A percentile compares a stretch with the other conserved stretches of the same genome.
Conservation (phyloP, 176 grass and related monocot species). For the Oryza rufipogon region DNA sequence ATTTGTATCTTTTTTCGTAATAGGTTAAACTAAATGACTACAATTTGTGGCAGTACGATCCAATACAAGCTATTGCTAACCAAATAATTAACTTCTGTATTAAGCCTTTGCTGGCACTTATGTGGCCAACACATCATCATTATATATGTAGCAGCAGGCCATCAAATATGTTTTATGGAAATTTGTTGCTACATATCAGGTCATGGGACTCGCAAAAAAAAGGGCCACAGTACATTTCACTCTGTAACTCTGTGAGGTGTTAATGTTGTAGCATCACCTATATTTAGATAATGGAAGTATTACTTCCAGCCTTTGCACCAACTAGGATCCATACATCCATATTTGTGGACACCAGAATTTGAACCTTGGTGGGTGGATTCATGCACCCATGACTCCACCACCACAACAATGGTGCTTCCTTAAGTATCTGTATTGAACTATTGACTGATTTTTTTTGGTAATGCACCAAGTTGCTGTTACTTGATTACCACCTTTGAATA, state of each 20-base stretch:
- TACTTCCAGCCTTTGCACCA: no score
- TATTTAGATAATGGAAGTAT: not conserved
- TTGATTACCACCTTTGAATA: not conserved
- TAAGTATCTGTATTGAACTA: not conserved
- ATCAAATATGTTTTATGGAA: not conserved
- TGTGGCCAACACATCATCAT: not conserved
- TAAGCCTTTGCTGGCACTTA: conserved; percentile 5
- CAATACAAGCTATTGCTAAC: conserved; percentile 2
- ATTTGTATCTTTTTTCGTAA: not conserved
- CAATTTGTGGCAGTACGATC: conserved; percentile 7
- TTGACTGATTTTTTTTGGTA: not conserved
- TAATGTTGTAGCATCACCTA: not conserved
- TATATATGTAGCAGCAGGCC: not conserved
- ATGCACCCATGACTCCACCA: no score
- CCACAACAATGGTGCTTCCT: no score
- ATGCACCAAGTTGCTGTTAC: conserved; percentile 14
- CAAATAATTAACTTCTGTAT: conserved; percentile 2
- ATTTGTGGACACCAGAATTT: no score
- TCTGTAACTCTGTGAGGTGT: conserved; percentile 1
- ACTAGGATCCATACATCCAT: no score
- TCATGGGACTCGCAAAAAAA: no score
- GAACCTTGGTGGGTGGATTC: no score
- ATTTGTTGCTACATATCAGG: not conserved
- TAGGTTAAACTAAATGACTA: conserved; percentile 11
- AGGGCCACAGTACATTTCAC: not conserved